phyloP scores from a whole-genome alignment of 1,139 yeast genomes.

The Kodamaea plutei region DNA sequence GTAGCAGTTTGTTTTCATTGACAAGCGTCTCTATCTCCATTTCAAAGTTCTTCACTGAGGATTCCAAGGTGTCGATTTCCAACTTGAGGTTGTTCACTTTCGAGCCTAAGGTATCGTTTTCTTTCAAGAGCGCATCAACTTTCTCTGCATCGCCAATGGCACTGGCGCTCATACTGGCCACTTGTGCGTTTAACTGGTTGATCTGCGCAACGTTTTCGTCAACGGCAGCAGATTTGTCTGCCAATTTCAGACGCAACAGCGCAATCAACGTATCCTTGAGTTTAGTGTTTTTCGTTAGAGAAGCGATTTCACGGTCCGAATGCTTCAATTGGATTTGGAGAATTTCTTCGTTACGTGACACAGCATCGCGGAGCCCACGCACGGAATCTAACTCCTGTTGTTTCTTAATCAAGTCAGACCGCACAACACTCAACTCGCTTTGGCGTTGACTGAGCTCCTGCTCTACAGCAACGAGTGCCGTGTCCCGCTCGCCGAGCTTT shows the following conservation, averaged over 20 bases:
- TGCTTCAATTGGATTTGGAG: slow-evolving; percentile 27
- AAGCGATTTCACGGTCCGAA: slow-evolving; percentile 29
- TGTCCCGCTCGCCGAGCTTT: slow-evolving; percentile 14
- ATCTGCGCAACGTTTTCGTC: slow-evolving; percentile 1
- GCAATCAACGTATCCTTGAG: slow-evolving; percentile 17
- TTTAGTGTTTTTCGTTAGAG: slow-evolving; percentile 24
- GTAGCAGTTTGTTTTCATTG: neutral
- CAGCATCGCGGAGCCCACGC: slow-evolving; percentile 17
- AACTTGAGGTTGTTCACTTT: slow-evolving; percentile 2
- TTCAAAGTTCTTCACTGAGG: slow-evolving; percentile 10
- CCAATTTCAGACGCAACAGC: slow-evolving; percentile 9
- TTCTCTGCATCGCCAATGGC: neutral
- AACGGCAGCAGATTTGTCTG: slow-evolving; percentile 7
- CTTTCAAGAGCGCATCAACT: slow-evolving; percentile 4
- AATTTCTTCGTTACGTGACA: slow-evolving; percentile 23
- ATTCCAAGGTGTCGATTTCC: slow-evolving; percentile 1
- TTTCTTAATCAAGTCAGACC: slow-evolving; percentile 17
- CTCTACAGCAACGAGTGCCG: slow-evolving; percentile 15
- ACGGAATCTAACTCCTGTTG: slow-evolving; percentile 22
- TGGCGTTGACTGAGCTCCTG: slow-evolving; percentile 31
- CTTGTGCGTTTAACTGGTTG: slow-evolving; percentile 1
- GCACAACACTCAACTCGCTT: slow-evolving; percentile 19
- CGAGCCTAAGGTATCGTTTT: slow-evolving; percentile 3
- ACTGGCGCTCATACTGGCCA: neutral
- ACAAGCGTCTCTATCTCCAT: neutral